A percentile compares a stretch with the other conserved stretches of the same genome.
Evolutionary conservation across 1,139 yeast genomes (phyloP).

Genomic region (Scheffersomyces illinoinensis): DNA sequence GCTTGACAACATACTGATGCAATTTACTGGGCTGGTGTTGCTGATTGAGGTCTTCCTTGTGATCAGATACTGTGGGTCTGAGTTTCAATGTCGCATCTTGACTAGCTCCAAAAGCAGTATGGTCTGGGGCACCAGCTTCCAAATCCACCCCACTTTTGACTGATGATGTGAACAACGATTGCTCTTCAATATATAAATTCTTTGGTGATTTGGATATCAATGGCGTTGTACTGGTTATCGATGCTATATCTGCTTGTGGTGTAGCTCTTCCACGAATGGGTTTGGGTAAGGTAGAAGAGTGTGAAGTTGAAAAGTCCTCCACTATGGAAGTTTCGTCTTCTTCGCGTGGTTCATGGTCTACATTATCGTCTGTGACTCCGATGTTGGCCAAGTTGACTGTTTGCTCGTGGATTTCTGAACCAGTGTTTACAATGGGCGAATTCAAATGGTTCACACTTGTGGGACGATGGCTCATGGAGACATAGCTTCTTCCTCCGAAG

Average conservation of each 20-base stretch:
- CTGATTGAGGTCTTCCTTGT: background rate
- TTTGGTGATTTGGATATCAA: conserved; percentile 3
- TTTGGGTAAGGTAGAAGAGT: background rate
- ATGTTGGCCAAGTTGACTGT: conserved; percentile 63
- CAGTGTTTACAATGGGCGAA: conserved; percentile 47
- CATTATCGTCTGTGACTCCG: conserved; percentile 52
- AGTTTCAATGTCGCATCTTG: background rate
- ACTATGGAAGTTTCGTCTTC: conserved; percentile 2
- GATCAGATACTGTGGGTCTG: background rate
- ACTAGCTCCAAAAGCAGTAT: background rate
- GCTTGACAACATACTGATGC: conserved; percentile 29
- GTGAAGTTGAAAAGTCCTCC: background rate
- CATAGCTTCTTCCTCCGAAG: conserved; percentile 48
- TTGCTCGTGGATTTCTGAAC: conserved; percentile 58
- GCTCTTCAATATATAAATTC: conserved; percentile 4
- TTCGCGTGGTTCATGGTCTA: conserved; percentile 8
- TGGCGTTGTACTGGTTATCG: conserved; percentile 5
- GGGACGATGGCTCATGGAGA: conserved; percentile 28
- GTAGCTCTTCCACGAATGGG: background rate
- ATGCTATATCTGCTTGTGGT: background rate
- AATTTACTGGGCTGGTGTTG: conserved; percentile 4
- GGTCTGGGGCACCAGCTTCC: conserved; percentile 8
- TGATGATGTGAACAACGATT: background rate
- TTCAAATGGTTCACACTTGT: conserved; percentile 16
- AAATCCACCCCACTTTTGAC: conserved; percentile 6